phyloP scores from a whole-genome alignment of 768 basidiomycete species.

The Podaxis sp. region DNA sequence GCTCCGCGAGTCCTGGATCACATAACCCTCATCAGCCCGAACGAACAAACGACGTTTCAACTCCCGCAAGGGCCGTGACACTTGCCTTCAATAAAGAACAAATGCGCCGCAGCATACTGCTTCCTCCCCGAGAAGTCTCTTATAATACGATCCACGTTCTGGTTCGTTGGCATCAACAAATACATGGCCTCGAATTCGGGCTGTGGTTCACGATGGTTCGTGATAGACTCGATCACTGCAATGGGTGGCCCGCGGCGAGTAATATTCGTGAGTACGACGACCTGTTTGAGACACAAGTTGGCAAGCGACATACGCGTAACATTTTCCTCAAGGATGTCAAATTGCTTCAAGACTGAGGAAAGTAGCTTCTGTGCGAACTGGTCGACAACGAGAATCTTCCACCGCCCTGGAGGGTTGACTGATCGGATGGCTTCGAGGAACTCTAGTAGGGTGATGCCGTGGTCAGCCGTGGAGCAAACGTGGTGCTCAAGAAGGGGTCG shows the following conservation, averaged over 20 bases:
- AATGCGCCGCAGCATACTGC: conserved; percentile 82
- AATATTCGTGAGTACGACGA: too few relatives aligned
- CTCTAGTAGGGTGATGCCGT: conserved; percentile 41
- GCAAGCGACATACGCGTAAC: conserved; percentile 79
- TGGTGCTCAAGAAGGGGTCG: neutral
- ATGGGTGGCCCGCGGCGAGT: neutral
- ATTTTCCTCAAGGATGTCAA: conserved; percentile 94
- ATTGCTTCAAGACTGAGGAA: conserved; percentile 84
- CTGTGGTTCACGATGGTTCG: conserved; percentile 79
- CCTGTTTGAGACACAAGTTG: neutral
- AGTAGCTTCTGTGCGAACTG: conserved; percentile 86
- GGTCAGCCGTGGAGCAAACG: neutral
- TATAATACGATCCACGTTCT: conserved; percentile 91
- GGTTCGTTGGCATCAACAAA: conserved; percentile 89
- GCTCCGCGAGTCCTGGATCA: conserved; percentile 71
- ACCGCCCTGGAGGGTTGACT: conserved; percentile 81
- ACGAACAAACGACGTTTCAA: neutral
- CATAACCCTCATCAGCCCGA: neutral
- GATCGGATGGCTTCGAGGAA: conserved; percentile 88
- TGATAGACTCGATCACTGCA: conserved; percentile 90
- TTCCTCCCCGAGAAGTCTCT: conserved; percentile 68
- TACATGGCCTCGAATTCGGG: conserved; percentile 90
- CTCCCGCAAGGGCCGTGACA: neutral
- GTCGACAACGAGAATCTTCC: conserved; percentile 98
- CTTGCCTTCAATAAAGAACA: conserved; percentile 90